Evolutionary conservation across 805 yeast genomes (phyloP).

Genomic region (Wickerhamomyces hampshirensis): DNA sequence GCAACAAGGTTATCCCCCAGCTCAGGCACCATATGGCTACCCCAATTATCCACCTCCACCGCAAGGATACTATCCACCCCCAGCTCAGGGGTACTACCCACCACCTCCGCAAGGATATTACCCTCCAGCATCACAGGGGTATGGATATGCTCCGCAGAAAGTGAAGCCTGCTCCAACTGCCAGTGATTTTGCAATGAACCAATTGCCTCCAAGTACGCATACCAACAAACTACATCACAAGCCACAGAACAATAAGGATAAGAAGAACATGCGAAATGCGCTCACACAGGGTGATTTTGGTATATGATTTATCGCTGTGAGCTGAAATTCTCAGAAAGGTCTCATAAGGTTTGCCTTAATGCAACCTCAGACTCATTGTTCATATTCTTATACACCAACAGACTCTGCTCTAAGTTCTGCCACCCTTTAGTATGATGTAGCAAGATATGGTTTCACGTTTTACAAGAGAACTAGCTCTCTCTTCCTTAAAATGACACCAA

Average conservation of each 20-base stretch:
- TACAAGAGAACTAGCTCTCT: too few relatives aligned
- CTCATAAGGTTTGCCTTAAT: too few relatives aligned
- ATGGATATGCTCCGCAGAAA: slow-evolving; percentile 12
- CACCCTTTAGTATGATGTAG: too few relatives aligned
- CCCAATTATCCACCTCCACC: slow-evolving; percentile 24
- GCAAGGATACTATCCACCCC: slow-evolving; percentile 11
- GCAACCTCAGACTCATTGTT: too few relatives aligned
- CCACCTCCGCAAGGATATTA: slow-evolving; percentile 16
- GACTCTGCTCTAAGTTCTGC: too few relatives aligned
- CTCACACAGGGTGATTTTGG: slow-evolving; percentile 67
- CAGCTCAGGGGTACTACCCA: slow-evolving; percentile 9
- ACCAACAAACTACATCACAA: slow-evolving; percentile 44
- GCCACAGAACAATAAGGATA: slow-evolving; percentile 35
- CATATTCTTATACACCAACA: too few relatives aligned
- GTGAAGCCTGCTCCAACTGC: slow-evolving; percentile 18
- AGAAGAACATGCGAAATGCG: slow-evolving; percentile 58
- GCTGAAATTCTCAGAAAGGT: too few relatives aligned
- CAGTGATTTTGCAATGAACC: slow-evolving; percentile 39
- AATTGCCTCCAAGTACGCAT: slow-evolving; percentile 41
- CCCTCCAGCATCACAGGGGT: slow-evolving; percentile 15
- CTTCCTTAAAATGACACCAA: too few relatives aligned
- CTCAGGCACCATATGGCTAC: slow-evolving; percentile 24
- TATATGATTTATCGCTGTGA: slow-evolving; percentile 37
- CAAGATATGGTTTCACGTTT: too few relatives aligned
- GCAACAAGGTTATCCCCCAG: slow-evolving; percentile 12